Percentiles rank a stretch among this genome's conserved stretches.
phyloP scores from a whole-genome alignment of 192 early-diverging fungal species.

The Mortierella claussenii region DNA sequence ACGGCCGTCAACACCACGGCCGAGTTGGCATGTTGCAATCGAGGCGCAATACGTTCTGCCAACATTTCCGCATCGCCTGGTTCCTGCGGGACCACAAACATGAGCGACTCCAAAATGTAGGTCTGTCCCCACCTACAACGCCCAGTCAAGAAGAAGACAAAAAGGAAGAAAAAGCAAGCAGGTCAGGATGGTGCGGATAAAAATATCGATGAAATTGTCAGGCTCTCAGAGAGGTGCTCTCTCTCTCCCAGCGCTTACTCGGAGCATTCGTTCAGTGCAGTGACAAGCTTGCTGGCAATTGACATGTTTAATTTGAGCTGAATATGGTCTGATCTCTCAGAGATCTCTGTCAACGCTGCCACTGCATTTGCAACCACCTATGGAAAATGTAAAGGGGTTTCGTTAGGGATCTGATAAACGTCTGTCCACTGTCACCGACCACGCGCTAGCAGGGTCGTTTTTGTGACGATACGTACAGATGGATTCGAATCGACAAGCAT shows the following conservation, averaged over 20 bases:
- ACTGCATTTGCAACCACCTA: conserved; percentile 97
- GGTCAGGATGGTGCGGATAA: not conserved
- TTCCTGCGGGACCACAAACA: conserved; percentile 91
- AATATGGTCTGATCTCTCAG: conserved; percentile 86
- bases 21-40: conserved; percentile 95
- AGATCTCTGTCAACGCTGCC: conserved; percentile 93
- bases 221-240: not conserved
- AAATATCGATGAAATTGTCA: conserved; percentile 1
- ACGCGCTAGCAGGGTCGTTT: no score
- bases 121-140: conserved; percentile 89
- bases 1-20: conserved; percentile 87
- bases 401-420: no score
- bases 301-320: conserved; percentile 87
- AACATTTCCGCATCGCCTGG: conserved; percentile 89
- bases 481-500: conserved; percentile 91
- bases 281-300: conserved; percentile 90
- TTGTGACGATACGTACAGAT: conserved; percentile 63
- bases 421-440: no score
- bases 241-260: conserved; percentile 67
- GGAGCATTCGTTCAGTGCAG: conserved; percentile 95
- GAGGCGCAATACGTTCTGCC: conserved; percentile 88
- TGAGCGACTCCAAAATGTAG: conserved; percentile 92
- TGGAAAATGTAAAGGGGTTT: no score
- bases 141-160: not conserved
- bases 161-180: not conserved